phyloP scores from a whole-genome alignment of 306 rosid genomes.

The Sicyos edulis region DNA sequence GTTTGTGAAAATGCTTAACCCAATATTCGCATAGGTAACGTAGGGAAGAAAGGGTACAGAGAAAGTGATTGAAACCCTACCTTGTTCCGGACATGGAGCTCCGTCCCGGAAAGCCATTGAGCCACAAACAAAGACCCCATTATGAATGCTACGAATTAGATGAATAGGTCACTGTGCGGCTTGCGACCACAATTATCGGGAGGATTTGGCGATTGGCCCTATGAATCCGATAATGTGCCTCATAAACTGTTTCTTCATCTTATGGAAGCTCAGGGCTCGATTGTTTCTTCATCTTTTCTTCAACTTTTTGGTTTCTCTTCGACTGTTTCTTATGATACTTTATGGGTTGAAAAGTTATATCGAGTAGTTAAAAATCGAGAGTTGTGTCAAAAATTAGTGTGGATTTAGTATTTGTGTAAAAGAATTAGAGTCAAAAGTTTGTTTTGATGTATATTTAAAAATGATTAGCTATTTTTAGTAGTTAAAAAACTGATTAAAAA shows the following conservation, averaged over 20 bases:
- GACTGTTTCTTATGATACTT: too few species aligned
- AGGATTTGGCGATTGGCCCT: conserved; percentile 1
- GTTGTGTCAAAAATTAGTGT: too few species aligned
- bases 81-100: conserved; percentile 62
- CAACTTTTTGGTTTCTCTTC: neutral
- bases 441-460: too few species aligned
- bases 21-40: conserved; percentile 22
- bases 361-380: too few species aligned
- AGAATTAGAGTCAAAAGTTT: too few species aligned
- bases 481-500: too few species aligned
- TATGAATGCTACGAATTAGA: conserved; percentile 11
- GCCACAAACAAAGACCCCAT: conserved; percentile 60
- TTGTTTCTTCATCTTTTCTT: neutral
- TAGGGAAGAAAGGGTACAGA: conserved; percentile 21
- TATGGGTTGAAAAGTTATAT: too few species aligned
- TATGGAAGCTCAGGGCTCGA: conserved; percentile 9
- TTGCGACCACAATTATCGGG: conserved; percentile 13
- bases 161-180: conserved; percentile 54
- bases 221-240: conserved; percentile 17
- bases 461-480: too few species aligned
- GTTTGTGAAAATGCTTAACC: conserved; percentile 21
- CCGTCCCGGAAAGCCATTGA: conserved; percentile 79
- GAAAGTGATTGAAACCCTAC: conserved; percentile 34
- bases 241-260: neutral
- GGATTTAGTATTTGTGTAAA: too few species aligned